Evolutionary conservation across 768 basidiomycete species (phyloP).

Genomic region (Neoboletus magnificus): DNA sequence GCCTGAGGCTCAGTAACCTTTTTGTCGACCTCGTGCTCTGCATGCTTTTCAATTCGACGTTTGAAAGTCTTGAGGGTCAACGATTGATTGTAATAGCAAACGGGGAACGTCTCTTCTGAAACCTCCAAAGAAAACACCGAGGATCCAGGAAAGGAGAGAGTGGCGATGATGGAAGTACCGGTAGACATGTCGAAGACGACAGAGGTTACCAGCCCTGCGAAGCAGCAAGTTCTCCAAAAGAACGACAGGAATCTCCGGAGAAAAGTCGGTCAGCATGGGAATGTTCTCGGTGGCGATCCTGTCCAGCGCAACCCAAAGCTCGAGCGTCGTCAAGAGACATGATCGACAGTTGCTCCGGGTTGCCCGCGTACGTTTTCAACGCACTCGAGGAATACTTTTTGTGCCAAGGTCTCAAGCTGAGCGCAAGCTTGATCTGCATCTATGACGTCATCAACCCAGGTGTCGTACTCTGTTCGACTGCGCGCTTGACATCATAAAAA

Average conservation of each 20-base stretch:
- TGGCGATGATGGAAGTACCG: slow-evolving; percentile 35
- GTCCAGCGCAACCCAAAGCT: slow-evolving; percentile 40
- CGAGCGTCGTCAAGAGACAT: slow-evolving; percentile 40
- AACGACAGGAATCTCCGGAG: slow-evolving; percentile 30
- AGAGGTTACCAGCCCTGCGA: slow-evolving; percentile 26
- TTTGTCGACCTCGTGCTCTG: slow-evolving; percentile 10
- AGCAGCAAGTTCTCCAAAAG: slow-evolving; percentile 31
- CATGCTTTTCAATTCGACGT: slow-evolving; percentile 29
- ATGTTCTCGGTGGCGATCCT: slow-evolving; percentile 15
- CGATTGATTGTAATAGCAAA: slow-evolving; percentile 35
- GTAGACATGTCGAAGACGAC: slow-evolving; percentile 26
- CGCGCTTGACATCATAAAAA: slow-evolving; percentile 38
- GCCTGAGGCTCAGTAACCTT: slow-evolving; percentile 24
- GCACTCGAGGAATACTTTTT: slow-evolving; percentile 31
- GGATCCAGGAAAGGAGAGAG: slow-evolving; percentile 5
- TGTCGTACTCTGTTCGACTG: slow-evolving; percentile 27
- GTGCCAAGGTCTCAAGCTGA: slow-evolving; percentile 22
- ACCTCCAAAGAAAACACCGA: slow-evolving; percentile 35
- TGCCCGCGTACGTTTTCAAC: slow-evolving; percentile 23
- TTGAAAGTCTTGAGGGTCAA: slow-evolving; percentile 23
- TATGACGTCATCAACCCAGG: slow-evolving; percentile 30
- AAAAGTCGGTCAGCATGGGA: slow-evolving; percentile 30
- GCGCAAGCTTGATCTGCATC: slow-evolving; percentile 12
- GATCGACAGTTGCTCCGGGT: slow-evolving; percentile 39
- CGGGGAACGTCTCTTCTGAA: slow-evolving; percentile 24